Evolutionary conservation across 192 early-diverging fungal genomes (phyloP).

Genomic region (Coemansia sp.): DNA sequence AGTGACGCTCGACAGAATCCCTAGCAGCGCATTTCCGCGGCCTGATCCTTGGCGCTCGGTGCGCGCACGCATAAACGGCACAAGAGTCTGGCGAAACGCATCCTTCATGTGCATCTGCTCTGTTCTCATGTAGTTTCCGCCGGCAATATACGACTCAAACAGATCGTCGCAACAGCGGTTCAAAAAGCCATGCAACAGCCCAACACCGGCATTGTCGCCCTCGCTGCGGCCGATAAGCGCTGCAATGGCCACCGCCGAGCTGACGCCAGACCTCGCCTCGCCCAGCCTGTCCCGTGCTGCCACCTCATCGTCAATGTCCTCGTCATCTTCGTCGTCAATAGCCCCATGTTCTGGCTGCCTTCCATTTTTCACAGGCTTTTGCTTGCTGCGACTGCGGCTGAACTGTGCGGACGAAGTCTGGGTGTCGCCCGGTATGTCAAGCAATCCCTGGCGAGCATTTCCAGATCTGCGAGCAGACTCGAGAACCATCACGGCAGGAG

Average conservation of each 20-base stretch:
- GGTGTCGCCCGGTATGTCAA: slow-evolving; percentile 40
- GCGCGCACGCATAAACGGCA: slow-evolving; percentile 53
- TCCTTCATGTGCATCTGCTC: slow-evolving; percentile 74
- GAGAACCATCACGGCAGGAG: slow-evolving; percentile 48
- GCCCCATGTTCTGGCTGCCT: slow-evolving; percentile 13
- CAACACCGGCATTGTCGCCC: slow-evolving; percentile 46
- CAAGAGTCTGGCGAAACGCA: slow-evolving; percentile 58
- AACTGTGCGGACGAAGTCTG: slow-evolving; percentile 54
- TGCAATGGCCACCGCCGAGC: slow-evolving; percentile 49
- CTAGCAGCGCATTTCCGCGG: slow-evolving; percentile 46
- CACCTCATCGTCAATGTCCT: slow-evolving; percentile 47
- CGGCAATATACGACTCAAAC: slow-evolving; percentile 92
- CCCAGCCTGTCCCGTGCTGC: slow-evolving; percentile 45
- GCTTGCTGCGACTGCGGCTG: slow-evolving; percentile 53
- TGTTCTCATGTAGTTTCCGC: slow-evolving; percentile 79
- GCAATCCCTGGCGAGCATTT: slow-evolving; percentile 37
- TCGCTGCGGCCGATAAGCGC: slow-evolving; percentile 53
- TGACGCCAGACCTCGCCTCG: slow-evolving; percentile 46
- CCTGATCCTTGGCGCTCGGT: slow-evolving; percentile 37
- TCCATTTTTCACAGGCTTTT: slow-evolving; percentile 7
- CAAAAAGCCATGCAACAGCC: slow-evolving; percentile 69
- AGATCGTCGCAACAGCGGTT: slow-evolving; percentile 92
- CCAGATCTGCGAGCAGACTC: slow-evolving; percentile 50
- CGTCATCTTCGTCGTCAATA: slow-evolving; percentile 41
- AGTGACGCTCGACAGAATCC: slow-evolving; percentile 53